Evolutionary conservation across 768 basidiomycete genomes (phyloP), one percentile per base, ranked within the genome.

Genomic region (Mycena galericulata): DNA sequence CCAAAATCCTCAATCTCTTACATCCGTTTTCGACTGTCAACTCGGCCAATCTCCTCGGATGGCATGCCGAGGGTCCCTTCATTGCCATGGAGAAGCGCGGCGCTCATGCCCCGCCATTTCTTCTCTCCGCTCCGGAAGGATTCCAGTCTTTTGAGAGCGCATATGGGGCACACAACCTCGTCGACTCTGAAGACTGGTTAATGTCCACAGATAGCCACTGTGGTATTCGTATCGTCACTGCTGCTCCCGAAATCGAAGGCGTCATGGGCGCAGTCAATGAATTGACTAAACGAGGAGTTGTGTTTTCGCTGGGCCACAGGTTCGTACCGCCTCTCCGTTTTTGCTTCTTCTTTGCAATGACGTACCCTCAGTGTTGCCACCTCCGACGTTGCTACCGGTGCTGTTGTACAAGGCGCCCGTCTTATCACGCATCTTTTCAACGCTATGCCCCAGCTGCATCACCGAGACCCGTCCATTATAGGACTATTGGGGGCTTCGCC

Each of bases 371-470:
- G 94, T 72, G 87, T 89, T 72, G 95, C 95, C 26, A 87, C 88
- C 18, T 91, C 93, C 1, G 88, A 90, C 29, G 80, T 90, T 67
- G 94, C 95, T 9, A 90, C 89, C 22, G 79, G 86, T 10, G 94
- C 94, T 4, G 85, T 96, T 6, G 79, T 84, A 20, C 83, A 85
- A 63, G 95, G 95, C 22, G 93, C 94, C 8, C 85, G 89, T n/a
- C 87, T 95, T 64, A 94, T 97, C 71, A 97, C 96, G 0, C 96
- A 97, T 79, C 83, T 97, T 27, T 96, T 95, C 89, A 97, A 97
- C 72, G 94, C 95, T 9, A 96, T 96, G 95, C 93, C 93, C 17
- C 93, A 92, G 73, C 79, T 94, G 41, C 92, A 97, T 76, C 95
- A 97, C 76, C 88, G 96, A 36, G 95, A 96, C 76, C 95, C 96